Base-by-base conservation (phyloP, 139 green algal genomes). In the Closterium sp. region DNA sequence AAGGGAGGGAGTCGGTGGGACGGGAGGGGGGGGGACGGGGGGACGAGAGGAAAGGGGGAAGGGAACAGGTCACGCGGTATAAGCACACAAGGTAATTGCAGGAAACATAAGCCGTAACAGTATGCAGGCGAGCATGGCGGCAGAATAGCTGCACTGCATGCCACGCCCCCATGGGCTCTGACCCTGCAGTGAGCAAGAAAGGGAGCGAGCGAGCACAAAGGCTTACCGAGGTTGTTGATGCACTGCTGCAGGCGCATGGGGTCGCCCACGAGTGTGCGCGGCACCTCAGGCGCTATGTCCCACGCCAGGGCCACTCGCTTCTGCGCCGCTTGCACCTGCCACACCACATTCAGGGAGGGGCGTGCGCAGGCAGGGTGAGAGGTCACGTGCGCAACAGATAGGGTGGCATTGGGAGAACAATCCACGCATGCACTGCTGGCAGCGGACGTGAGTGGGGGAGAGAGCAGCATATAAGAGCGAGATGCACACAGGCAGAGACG, bases 201-300 rank as follows among this genome's bases (percentile, higher is more conserved):
- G 38, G 38, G 24, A 73, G 50, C 50, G 24, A 73, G 50, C 50
- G 50, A 73, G 50, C 13, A 11, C 13, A 22, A 22, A 1, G 50
- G 28, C 88, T 30, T 7, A 92, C 38, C 45, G 34, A 92, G 42
- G 70, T 92, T 92, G 62, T 90, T 31, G n/a, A 92, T 42, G 70
- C 90, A 92, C 70, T 92, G 90, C 32, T 50, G 90, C 90, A 92
- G 90, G 85, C 90, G 90, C 19, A 27, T 13, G 42, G 90, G 90
- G 28, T 92, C 90, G 62, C 90, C 90, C 22, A 92, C 30, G 27
- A 92, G 90, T 9, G 50, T 73, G 13, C 17, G 13, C 13, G 50
- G 50, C 50, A 73, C 50, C 50, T 73, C 50, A 4, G 50, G 13
- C 10, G 50, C 50, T 73, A 73, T 73, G 50, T 73, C 50, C 50